Conservation (phyloP, 306 rosid genomes). For the Trifolium pratense region DNA sequence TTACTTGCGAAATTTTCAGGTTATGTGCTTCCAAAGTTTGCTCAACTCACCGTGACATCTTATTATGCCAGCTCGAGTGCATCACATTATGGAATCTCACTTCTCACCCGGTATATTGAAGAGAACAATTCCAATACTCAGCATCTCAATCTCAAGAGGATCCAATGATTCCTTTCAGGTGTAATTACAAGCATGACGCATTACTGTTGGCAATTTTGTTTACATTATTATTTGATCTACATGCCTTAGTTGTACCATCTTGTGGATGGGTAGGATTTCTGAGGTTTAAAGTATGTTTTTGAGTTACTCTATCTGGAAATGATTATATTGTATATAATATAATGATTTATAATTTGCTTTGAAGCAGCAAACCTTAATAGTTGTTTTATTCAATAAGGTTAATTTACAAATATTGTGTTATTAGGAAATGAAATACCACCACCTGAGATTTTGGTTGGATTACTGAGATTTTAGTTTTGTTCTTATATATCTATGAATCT, state of each 20-base stretch:
- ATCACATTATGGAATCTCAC: conserved; percentile 91
- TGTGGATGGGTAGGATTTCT: conserved; percentile 31
- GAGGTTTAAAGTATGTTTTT: neutral
- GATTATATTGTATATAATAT: conserved; percentile 33
- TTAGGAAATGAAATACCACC: neutral
- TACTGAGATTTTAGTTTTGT: too few species aligned
- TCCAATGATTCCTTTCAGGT: conserved; percentile 51
- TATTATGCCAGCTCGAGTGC: conserved; percentile 91
- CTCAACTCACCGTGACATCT: conserved; percentile 84
- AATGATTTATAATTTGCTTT: neutral
- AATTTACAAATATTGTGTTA: neutral
- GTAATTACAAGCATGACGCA: conserved; percentile 40
- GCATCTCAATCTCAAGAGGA: conserved; percentile 50
- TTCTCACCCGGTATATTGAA: conserved; percentile 86
- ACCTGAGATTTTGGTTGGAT: neutral
- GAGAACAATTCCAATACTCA: conserved; percentile 53
- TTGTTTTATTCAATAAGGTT: neutral
- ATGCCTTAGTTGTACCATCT: conserved; percentile 9
- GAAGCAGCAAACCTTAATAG: neutral
- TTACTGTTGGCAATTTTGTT: conserved; percentile 48
- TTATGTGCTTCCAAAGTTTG: conserved; percentile 78
- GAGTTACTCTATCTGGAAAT: conserved; percentile 14
- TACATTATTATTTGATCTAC: conserved; percentile 18
- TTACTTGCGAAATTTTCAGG: conserved; percentile 54
- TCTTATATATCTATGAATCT: too few species aligned